Evolutionary conservation across 768 basidiomycete species (phyloP).

Genomic region (Auriscalpium orientale): DNA sequence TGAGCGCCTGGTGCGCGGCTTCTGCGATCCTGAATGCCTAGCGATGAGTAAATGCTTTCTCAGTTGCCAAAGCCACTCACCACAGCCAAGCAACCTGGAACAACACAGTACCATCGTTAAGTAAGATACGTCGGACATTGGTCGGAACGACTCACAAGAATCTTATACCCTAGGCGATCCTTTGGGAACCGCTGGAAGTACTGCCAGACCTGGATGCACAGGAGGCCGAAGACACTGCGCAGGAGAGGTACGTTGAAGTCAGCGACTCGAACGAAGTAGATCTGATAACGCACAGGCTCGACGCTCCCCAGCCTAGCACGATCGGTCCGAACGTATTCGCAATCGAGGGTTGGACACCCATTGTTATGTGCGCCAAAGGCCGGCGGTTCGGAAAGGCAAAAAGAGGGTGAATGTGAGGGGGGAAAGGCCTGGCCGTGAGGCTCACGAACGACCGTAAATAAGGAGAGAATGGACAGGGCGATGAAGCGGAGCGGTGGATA

Average conservation of each 20-base stretch:
- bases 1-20: constrained; percentile 8
- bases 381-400: too few species aligned
- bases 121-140: too few species aligned
- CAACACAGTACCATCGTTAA: too few species aligned
- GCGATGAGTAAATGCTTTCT: background rate
- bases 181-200: constrained; percentile 13
- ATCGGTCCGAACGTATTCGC: constrained; percentile 12
- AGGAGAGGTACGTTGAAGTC: background rate
- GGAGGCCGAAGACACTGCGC: constrained; percentile 10
- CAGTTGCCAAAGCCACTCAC: background rate
- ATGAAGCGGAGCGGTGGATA: too few species aligned
- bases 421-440: too few species aligned
- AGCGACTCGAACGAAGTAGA: background rate
- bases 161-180: constrained; percentile 6
- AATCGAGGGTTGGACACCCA: background rate
- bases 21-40: constrained; percentile 7
- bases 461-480: too few species aligned
- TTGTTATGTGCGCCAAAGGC: background rate
- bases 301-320: constrained; percentile 11
- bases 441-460: too few species aligned
- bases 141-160: constrained; percentile 5
- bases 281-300: constrained; percentile 8
- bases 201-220: constrained; percentile 12
- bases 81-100: too few species aligned
- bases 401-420: too few species aligned